Evolutionary conservation across 1,284 basidiomycete genomes (phyloP).

Genomic region (Microbotryum lychnidis-dioicae): DNA sequence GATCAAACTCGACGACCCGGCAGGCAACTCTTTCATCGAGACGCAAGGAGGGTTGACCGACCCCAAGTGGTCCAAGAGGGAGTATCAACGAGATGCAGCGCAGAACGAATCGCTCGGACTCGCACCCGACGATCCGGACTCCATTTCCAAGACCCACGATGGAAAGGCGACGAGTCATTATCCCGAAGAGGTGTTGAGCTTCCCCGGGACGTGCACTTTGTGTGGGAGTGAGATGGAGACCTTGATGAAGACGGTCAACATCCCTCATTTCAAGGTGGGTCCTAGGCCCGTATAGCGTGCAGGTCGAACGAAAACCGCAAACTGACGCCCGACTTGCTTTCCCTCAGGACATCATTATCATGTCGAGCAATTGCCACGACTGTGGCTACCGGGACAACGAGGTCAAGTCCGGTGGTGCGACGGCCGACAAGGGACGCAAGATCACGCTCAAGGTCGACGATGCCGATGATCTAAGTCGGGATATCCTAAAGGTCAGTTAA

Average conservation of each 20-base stretch:
- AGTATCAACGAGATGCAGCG: constrained; percentile 70
- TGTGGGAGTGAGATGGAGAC: constrained; percentile 80
- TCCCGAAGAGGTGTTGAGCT: constrained; percentile 79
- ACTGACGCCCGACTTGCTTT: neutral
- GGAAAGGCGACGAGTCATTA: constrained; percentile 43
- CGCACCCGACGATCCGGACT: constrained; percentile 37
- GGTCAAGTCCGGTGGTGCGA: constrained; percentile 86
- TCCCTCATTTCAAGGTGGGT: constrained; percentile 91
- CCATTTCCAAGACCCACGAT: neutral
- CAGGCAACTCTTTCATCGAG: constrained; percentile 91
- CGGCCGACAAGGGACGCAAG: constrained; percentile 73
- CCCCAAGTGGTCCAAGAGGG: constrained; percentile 86
- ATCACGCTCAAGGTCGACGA: constrained; percentile 88
- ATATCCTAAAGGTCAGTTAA: constrained; percentile 71
- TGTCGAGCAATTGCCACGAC: constrained; percentile 92
- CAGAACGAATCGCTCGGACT: constrained; percentile 81
- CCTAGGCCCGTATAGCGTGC: neutral
- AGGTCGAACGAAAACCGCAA: neutral
- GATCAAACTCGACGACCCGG: constrained; percentile 80
- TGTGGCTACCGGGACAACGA: constrained; percentile 98
- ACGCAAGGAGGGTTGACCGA: constrained; percentile 66
- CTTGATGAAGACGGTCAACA: constrained; percentile 90
- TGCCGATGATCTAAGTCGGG: constrained; percentile 83
- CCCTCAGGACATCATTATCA: constrained; percentile 81
- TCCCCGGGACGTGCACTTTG: constrained; percentile 80